Evolutionary conservation across 768 basidiomycete genomes (phyloP), one percentile per base, ranked within the genome.

Genomic region (Kwoniella heveanensis): DNA sequence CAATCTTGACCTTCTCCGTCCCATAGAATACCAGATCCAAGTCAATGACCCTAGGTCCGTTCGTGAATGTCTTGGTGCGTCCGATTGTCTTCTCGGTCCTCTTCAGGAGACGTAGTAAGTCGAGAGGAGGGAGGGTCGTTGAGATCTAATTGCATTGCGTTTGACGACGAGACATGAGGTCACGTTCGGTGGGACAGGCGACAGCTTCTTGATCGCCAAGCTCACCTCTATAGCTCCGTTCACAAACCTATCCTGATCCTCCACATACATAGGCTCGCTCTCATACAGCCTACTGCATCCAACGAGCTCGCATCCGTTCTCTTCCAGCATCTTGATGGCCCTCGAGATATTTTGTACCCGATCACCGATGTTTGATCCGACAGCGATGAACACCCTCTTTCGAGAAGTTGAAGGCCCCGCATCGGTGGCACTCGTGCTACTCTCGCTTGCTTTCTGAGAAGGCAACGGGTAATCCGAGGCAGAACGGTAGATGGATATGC

Each of bases 221-320:
- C 90, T 61, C 65, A 95, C 94, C 80, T 92, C 82, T 65, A 92
- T 90, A n/a, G 90, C 91, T 67, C 90, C 90, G 73, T 97, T 99
- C 63, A 90, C 85, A 80, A 97, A 98, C 36, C 83, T 81, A 13
- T 88, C 89, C 77, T 99, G 96, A 61, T 96, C 88, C 12, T 86
- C 86, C 47, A 95, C 89, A 77, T 99, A 98, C 96, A 99, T 98
- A 0, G 96, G 91, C 12, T 88, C 84, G 21, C 90, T 93, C 80
- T 97, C 90, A 76, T 97, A 98, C 82, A 97, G 76, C 80, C 92
- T 90, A 74, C 91, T 92, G 72, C 73, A 1, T 84, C 77, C 26
- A 69, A 69, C 0, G 85, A 85, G 13, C 78, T 65, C 13, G 54
- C 57, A 24, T 19, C 71, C 73, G 12, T 58, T 62, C 10, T 79